Conservation (phyloP, 371 early-diverging fungal species). For the Zopfochytrium polystomum region DNA sequence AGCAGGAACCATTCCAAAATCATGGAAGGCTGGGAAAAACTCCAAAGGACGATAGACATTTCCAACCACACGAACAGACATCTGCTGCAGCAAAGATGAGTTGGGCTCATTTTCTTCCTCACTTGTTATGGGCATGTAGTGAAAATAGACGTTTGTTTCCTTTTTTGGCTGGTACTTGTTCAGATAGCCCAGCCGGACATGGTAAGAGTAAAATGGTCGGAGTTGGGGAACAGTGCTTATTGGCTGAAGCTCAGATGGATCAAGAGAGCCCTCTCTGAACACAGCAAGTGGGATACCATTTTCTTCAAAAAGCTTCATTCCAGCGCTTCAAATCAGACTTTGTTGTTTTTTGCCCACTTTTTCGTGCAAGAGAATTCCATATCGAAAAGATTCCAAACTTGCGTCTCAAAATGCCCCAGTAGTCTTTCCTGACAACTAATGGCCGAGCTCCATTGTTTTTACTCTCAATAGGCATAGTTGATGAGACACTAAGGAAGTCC, state of each 20-base stretch:
- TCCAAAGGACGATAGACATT: slow-evolving; percentile 47
- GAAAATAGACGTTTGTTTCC: slow-evolving; percentile 40
- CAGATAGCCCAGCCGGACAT: slow-evolving; percentile 44
- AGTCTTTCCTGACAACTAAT: slow-evolving; percentile 37
- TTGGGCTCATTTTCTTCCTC: slow-evolving; percentile 31
- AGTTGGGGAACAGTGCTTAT: slow-evolving; percentile 36
- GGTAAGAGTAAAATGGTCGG: slow-evolving; percentile 51
- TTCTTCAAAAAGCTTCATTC: slow-evolving; percentile 7
- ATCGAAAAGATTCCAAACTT: slow-evolving; percentile 42
- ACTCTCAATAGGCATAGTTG: slow-evolving; percentile 39
- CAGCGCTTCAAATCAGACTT: neutral
- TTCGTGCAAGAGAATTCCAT: slow-evolving; percentile 22
- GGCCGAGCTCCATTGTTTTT: slow-evolving; percentile 8
- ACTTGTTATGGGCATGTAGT: slow-evolving; percentile 48
- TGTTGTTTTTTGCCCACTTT: slow-evolving; percentile 1
- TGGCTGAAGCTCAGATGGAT: slow-evolving; percentile 6
- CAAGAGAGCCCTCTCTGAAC: neutral
- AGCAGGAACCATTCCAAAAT: slow-evolving; percentile 52
- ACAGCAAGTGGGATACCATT: slow-evolving; percentile 22
- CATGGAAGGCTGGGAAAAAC: slow-evolving; percentile 46
- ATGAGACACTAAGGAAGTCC: slow-evolving; percentile 44
- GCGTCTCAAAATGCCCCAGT: slow-evolving; percentile 49
- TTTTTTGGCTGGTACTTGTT: slow-evolving; percentile 39
- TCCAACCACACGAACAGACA: slow-evolving; percentile 35
- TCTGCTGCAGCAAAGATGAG: slow-evolving; percentile 24